phyloP scores from a whole-genome alignment of 129 eudicot genomes.

The Artemisia annua region DNA sequence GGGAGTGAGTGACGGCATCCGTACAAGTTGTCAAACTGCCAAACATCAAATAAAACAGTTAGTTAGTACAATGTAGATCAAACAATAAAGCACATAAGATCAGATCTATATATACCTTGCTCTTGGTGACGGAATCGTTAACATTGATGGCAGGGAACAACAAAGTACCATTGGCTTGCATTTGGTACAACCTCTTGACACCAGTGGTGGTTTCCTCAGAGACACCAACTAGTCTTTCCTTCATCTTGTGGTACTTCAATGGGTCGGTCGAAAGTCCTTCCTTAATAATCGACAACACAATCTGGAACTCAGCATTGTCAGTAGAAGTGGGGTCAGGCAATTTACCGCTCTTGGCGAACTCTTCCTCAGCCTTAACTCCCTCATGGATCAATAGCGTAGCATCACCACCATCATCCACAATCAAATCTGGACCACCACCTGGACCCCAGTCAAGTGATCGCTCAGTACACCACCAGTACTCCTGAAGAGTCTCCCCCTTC shows the following conservation, averaged over 20 bases:
- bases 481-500: conserved; percentile 43
- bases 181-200: conserved; percentile 28
- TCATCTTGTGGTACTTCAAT: conserved; percentile 9
- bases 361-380: conserved; percentile 17
- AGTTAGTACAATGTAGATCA: too few species aligned
- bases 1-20: conserved; percentile 53
- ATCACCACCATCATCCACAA: conserved; percentile 21
- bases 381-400: conserved; percentile 16
- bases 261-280: conserved; percentile 5
- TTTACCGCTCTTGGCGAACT: conserved; percentile 13
- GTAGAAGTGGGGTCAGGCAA: conserved; percentile 12
- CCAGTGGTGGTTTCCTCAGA: conserved; percentile 20
- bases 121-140: conserved; percentile 47
- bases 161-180: conserved; percentile 49
- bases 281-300: conserved; percentile 13
- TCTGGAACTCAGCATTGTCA: conserved; percentile 18
- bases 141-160: conserved; percentile 48
- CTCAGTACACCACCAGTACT: conserved; percentile 43
- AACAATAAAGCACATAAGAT: not conserved
- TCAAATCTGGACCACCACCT: conserved; percentile 36
- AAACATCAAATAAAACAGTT: not conserved
- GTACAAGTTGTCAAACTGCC: conserved; percentile 41
- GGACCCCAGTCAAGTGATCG: conserved; percentile 34
- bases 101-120: conserved; percentile 32
- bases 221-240: conserved; percentile 15